These are phyloP conservation scores for Eruca vesicaria DNA, from an alignment of 441 rosid genomes.

Conservation along the genomic window DNA sequence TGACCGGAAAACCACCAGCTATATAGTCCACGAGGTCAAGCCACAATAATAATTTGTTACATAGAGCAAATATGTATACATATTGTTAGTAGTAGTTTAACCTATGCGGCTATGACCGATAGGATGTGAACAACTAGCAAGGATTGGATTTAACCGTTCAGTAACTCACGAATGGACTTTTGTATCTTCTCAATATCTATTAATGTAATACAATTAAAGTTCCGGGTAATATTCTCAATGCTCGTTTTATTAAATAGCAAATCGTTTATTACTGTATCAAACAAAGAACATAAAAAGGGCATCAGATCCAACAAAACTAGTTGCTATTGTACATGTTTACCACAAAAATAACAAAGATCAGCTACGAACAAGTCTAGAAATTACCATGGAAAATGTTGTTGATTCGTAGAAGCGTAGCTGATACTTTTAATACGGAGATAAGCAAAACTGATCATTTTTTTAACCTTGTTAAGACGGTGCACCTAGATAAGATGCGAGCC, in stretches of 20 bases:
- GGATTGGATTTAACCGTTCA: not conserved
- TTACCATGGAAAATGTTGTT: not conserved
- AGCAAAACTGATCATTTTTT: constrained; percentile 11
- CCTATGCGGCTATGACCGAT: not conserved
- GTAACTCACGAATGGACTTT: not conserved
- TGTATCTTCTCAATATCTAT: not conserved
- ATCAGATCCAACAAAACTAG: constrained; percentile 1
- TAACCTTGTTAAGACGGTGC: constrained; percentile 59
- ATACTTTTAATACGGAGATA: not conserved
- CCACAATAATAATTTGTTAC: too few species aligned
- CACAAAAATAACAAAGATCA: constrained; percentile 1
- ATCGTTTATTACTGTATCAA: not conserved
- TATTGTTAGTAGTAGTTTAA: too few species aligned
- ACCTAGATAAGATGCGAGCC: constrained; percentile 85
- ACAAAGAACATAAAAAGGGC: not conserved
- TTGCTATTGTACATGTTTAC: constrained; percentile 13
- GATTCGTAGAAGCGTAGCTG: constrained; percentile 11
- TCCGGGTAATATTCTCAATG: not conserved
- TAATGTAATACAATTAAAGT: not conserved
- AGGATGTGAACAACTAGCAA: not conserved
- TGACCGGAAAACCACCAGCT: not conserved
- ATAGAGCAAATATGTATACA: too few species aligned
- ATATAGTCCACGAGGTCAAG: not conserved
- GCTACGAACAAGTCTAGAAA: not conserved
- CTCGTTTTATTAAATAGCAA: constrained; percentile 1